Conservation (phyloP, 768 basidiomycete genomes). For the Xerocomellus chrysenteron region DNA sequence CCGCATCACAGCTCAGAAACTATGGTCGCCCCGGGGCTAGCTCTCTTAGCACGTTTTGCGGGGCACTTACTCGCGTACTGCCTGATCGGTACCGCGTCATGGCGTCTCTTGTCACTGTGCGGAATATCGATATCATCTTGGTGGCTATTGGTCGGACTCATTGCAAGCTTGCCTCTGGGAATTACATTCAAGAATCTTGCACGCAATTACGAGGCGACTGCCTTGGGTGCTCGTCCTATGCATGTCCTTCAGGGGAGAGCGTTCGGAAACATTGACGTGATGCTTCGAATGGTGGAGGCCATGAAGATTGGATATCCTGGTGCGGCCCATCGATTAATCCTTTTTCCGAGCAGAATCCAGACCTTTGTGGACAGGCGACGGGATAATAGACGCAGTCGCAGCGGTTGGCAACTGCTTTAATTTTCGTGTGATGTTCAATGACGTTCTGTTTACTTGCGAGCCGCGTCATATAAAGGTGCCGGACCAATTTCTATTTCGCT, state of each 20-base stretch:
- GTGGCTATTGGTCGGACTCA: conserved; percentile 32
- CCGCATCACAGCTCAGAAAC: too few species aligned
- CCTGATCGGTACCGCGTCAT: not conserved
- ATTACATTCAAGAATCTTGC: conserved; percentile 29
- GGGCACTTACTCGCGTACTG: not conserved
- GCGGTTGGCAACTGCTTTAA: conserved; percentile 43
- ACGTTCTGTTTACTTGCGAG: conserved; percentile 46
- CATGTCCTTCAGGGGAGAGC: conserved; percentile 38
- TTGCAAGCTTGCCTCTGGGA: conserved; percentile 36
- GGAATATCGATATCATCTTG: conserved; percentile 37
- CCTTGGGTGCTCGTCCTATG: conserved; percentile 46
- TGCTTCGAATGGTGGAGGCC: conserved; percentile 35
- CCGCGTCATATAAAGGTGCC: conserved; percentile 54
- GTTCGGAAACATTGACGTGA: conserved; percentile 47
- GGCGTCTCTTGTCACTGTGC: conserved; percentile 10
- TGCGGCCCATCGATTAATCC: conserved; percentile 21
- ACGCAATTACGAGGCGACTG: conserved; percentile 38
- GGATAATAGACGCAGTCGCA: conserved; percentile 35
- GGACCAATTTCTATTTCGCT: too few species aligned
- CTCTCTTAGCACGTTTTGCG: conserved; percentile 6
- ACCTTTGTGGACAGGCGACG: conserved; percentile 39
- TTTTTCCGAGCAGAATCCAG: not conserved
- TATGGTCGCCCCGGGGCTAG: conserved; percentile 19
- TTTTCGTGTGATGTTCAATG: conserved; percentile 46
- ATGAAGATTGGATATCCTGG: conserved; percentile 51